Evolutionary conservation across 768 basidiomycete species (phyloP).

Genomic region (Naganishia onofrii): DNA sequence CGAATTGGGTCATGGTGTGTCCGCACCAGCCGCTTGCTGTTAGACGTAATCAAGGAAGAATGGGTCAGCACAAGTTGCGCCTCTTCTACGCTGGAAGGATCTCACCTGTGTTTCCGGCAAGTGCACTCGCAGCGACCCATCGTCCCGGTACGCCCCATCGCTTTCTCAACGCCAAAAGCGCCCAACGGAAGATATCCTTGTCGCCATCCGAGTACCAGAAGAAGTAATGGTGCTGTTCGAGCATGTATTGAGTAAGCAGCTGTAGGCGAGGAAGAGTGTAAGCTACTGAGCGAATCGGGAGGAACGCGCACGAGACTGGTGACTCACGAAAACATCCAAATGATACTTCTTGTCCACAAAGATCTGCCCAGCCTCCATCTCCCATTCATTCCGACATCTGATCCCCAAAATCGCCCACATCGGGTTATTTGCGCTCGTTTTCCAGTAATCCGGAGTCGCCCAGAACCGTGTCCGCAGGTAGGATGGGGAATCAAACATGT

Average conservation of each 20-base stretch:
- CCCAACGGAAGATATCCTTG: constrained; percentile 53
- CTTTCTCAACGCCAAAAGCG: constrained; percentile 54
- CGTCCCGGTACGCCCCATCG: constrained; percentile 56
- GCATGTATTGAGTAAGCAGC: constrained; percentile 49
- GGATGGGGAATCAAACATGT: constrained; percentile 53
- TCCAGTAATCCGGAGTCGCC: constrained; percentile 55
- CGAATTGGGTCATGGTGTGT: constrained; percentile 54
- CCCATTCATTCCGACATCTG: constrained; percentile 56
- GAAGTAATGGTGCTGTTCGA: constrained; percentile 51
- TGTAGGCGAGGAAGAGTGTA: background rate
- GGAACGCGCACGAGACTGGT: background rate
- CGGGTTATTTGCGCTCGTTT: constrained; percentile 51
- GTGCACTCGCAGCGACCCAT: constrained; percentile 52
- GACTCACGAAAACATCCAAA: constrained; percentile 49
- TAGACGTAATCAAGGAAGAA: background rate
- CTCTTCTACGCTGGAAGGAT: background rate
- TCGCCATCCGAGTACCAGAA: constrained; percentile 55
- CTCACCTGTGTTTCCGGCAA: constrained; percentile 47
- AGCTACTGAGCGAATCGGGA: background rate
- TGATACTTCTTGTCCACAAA: constrained; percentile 55
- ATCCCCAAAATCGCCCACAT: constrained; percentile 55
- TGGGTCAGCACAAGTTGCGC: no score
- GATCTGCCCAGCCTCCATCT: constrained; percentile 56
- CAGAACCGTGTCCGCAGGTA: constrained; percentile 53
- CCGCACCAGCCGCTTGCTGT: constrained; percentile 32